phyloP scores from a whole-genome alignment of 2,329 filamentous ascomycete species.

The Stemphylium lycopersici region DNA sequence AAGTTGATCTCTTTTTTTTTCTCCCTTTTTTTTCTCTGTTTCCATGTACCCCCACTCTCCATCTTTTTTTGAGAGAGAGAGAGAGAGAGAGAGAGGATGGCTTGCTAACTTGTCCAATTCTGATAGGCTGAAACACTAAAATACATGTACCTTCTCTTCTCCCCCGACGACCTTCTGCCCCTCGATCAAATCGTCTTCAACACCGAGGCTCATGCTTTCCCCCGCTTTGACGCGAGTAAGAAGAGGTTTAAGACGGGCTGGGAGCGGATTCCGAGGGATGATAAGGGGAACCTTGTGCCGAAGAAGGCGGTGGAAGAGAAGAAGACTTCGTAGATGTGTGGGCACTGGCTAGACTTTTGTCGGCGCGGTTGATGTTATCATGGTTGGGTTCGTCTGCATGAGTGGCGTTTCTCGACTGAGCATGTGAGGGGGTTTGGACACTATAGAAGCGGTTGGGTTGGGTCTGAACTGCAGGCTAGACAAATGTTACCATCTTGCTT shows the following conservation, averaged over 20 bases:
- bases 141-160: constrained; percentile 96
- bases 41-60: neutral
- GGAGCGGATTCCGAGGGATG: constrained; percentile 68
- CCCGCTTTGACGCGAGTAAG: constrained; percentile 80
- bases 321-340: neutral
- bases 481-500: no score
- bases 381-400: neutral
- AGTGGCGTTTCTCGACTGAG: neutral
- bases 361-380: neutral
- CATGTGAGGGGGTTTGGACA: no score
- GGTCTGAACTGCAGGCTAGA: no score
- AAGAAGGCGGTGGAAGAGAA: constrained; percentile 17
- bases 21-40: no score
- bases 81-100: neutral
- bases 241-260: constrained; percentile 79
- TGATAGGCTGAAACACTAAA: constrained; percentile 89
- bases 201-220: constrained; percentile 91
- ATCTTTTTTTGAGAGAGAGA: neutral
- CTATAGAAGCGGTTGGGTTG: no score
- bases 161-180: constrained; percentile 78
- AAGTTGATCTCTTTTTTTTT: constrained; percentile 49
- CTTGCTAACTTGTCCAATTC: neutral
- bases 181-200: constrained; percentile 91
- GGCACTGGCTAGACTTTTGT: neutral
- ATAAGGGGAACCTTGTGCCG: constrained; percentile 36